These are phyloP conservation scores for Suillus decipiens DNA, from an alignment of 768 basidiomycete genomes.

Conservation along the genomic window DNA sequence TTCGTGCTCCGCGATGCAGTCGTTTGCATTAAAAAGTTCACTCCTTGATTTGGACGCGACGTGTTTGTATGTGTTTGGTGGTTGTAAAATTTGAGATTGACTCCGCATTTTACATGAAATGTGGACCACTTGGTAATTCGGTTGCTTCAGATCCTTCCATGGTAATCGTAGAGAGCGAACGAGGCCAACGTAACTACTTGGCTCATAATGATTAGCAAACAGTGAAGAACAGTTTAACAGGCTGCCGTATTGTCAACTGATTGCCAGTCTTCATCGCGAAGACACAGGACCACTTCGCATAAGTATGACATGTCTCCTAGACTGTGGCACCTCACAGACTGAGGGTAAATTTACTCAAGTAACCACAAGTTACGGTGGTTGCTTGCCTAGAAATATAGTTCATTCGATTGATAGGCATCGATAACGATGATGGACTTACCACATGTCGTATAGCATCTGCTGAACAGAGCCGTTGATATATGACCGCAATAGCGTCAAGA, in stretches of 20 bases:
- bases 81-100: background rate
- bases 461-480: conserved; percentile 12
- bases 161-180: background rate
- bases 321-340: background rate
- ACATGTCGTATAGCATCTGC: background rate
- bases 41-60: too few relatives aligned
- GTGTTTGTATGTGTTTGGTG: too few relatives aligned
- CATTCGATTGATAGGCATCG: background rate
- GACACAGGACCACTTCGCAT: background rate
- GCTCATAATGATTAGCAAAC: background rate
- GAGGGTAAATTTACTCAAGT: background rate
- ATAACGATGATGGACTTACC: background rate
- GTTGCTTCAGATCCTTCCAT: background rate
- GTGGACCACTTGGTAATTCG: background rate
- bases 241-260: background rate
- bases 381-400: background rate
- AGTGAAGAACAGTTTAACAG: background rate
- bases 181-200: background rate
- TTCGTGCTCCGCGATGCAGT: too few relatives aligned
- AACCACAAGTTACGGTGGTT: background rate
- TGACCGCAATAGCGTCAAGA: conserved; percentile 10
- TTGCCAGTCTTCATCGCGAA: background rate
- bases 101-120: background rate
- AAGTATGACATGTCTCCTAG: background rate
- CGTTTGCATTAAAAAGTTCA: too few relatives aligned